A percentile compares a stretch with the other conserved stretches of the same genome.
Evolutionary conservation across 768 basidiomycete genomes (phyloP).

Genomic region (Mycena metata): DNA sequence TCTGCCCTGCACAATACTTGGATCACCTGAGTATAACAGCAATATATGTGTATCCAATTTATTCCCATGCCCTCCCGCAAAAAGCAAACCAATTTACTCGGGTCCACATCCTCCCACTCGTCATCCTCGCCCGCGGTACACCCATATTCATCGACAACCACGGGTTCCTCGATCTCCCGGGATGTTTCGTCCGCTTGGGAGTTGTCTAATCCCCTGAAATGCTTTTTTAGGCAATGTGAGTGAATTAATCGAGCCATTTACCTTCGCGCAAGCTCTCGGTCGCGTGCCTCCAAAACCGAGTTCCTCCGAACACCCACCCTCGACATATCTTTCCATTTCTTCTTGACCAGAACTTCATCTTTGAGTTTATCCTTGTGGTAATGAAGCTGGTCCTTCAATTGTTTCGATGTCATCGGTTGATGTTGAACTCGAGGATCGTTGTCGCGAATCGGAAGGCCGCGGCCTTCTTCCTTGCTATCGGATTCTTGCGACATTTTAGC

Average conservation of each 20-base stretch:
- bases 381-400: conserved; percentile 14
- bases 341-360: background rate
- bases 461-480: background rate
- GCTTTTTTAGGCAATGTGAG: too few relatives aligned
- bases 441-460: background rate
- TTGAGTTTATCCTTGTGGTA: conserved; percentile 16
- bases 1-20: background rate
- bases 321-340: conserved; percentile 6
- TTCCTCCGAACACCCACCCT: conserved; percentile 5
- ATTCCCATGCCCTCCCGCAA: too few relatives aligned
- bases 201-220: too few relatives aligned
- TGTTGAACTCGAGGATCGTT: background rate
- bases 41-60: too few relatives aligned
- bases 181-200: too few relatives aligned
- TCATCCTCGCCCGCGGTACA: background rate
- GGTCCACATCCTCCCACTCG: conserved; percentile 7
- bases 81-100: too few relatives aligned
- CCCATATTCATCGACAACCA: conserved; percentile 4
- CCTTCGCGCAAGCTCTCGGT: background rate
- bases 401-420: background rate
- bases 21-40: too few relatives aligned
- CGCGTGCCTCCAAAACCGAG: conserved; percentile 7
- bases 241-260: background rate
- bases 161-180: background rate
- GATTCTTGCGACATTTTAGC: background rate